A percentile compares a stretch with the other conserved stretches of the same genome.
Evolutionary conservation across 257 asterid species (phyloP).

Genomic region (Scutellaria baicalensis): DNA sequence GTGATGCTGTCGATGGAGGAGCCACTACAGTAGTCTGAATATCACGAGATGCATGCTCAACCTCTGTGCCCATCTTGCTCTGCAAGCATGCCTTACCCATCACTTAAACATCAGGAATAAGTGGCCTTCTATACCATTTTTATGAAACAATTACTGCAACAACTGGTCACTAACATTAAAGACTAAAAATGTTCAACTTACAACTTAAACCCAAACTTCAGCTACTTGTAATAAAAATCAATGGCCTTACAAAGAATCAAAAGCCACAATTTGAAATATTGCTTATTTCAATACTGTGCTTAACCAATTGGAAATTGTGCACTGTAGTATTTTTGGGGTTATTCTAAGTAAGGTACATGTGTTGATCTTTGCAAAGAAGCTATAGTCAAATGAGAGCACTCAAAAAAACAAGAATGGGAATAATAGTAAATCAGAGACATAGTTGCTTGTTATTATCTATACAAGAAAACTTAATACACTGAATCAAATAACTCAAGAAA

Average conservation of each 20-base stretch:
- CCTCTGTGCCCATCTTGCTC: slow-evolving; percentile 52
- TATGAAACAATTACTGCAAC: neutral
- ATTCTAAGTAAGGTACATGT: neutral
- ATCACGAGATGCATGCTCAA: slow-evolving; percentile 40
- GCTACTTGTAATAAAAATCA: neutral
- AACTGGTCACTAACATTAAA: neutral
- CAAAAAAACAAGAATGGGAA: neutral
- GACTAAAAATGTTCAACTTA: neutral
- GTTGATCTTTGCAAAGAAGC: neutral
- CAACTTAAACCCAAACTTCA: neutral
- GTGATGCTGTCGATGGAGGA: slow-evolving; percentile 39
- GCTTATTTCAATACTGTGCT: neutral
- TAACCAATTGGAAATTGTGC: neutral
- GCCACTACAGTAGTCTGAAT: slow-evolving; percentile 32
- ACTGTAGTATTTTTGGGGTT: neutral
- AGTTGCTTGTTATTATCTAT: neutral
- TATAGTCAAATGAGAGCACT: neutral
- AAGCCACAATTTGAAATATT: neutral
- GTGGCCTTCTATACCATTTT: neutral
- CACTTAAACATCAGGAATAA: slow-evolving; percentile 1
- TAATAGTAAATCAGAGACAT: neutral
- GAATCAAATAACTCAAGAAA: neutral
- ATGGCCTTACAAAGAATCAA: neutral
- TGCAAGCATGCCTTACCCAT: slow-evolving; percentile 17
- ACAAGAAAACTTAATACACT: neutral